These are phyloP conservation scores for Fomitopsis pulvina DNA, from an alignment of 768 basidiomycete species.

Conservation along the genomic window DNA sequence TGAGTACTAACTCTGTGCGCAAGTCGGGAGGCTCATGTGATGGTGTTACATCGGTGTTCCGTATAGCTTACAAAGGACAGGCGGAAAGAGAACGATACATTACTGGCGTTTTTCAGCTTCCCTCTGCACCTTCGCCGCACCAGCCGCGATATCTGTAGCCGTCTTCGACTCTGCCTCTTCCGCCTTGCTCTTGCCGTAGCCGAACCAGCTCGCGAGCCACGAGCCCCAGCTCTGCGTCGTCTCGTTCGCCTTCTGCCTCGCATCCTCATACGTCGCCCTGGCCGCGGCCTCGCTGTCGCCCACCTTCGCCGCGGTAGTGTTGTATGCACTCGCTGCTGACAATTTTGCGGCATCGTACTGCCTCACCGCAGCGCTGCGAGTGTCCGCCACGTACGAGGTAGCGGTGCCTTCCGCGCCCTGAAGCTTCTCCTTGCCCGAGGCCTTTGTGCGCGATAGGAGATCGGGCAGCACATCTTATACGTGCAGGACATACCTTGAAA, in stretches of 20 bases:
- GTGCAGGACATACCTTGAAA: conserved; percentile 26
- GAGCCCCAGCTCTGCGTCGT: conserved; percentile 25
- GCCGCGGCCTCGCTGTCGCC: conserved; percentile 18
- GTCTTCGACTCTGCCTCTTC: conserved; percentile 24
- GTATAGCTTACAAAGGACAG: neutral
- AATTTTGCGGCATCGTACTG: conserved; percentile 15
- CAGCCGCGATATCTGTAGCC: conserved; percentile 21
- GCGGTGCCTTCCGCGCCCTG: conserved; percentile 22
- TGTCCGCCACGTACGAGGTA: conserved; percentile 22
- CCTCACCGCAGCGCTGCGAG: conserved; percentile 21
- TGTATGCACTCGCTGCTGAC: conserved; percentile 17
- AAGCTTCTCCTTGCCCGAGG: conserved; percentile 21
- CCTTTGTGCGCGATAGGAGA: conserved; percentile 5
- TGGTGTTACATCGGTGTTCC: neutral
- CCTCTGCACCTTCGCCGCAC: conserved; percentile 24
- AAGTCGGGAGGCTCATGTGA: neutral
- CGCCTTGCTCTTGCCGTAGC: conserved; percentile 31
- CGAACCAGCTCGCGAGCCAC: conserved; percentile 31
- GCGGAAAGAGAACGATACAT: too few relatives aligned
- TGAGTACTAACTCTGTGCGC: too few relatives aligned
- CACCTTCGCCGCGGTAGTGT: conserved; percentile 21
- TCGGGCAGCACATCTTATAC: neutral
- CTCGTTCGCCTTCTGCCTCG: conserved; percentile 24
- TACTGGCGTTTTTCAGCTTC: conserved; percentile 23
- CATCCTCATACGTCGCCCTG: conserved; percentile 22